These are phyloP conservation scores for Chlamydomonas sp. DNA, from an alignment of 139 green algal species.

Conservation along the genomic window DNA sequence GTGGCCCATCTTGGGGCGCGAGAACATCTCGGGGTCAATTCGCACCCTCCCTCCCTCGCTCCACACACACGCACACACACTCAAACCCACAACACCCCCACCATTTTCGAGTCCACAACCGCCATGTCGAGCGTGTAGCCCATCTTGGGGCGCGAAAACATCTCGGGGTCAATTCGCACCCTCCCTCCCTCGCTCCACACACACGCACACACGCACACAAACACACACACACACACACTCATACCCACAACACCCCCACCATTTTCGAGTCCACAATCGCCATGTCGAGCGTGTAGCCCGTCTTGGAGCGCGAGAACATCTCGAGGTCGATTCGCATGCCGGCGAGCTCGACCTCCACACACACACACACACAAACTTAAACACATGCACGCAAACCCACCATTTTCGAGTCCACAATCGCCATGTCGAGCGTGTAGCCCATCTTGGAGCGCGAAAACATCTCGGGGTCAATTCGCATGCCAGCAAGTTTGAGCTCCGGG, in stretches of 20 bases:
- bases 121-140: conserved; percentile 51
- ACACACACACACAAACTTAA: too few species aligned
- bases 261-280: conserved; percentile 29
- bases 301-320: conserved; percentile 63
- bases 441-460: conserved; percentile 70
- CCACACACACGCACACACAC: too few species aligned
- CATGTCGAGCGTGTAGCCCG: conserved; percentile 61
- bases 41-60: too few species aligned
- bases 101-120: conserved; percentile 24
- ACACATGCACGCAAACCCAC: conserved; percentile 14
- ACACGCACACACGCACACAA: too few species aligned
- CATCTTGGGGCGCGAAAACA: conserved; percentile 71
- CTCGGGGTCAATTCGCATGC: conserved; percentile 82
- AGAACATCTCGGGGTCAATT: conserved; percentile 76
- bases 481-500: conserved; percentile 89
- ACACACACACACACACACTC: too few species aligned
- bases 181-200: too few species aligned
- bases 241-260: conserved; percentile 10
- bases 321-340: conserved; percentile 85
- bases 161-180: conserved; percentile 77
- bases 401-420: conserved; percentile 31
- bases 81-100: conserved; percentile 12
- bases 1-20: conserved; percentile 71
- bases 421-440: conserved; percentile 53
- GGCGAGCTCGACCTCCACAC: conserved; percentile 93